phyloP scores from a whole-genome alignment of 805 yeast genomes.

The Jamesozyma lodderae region DNA sequence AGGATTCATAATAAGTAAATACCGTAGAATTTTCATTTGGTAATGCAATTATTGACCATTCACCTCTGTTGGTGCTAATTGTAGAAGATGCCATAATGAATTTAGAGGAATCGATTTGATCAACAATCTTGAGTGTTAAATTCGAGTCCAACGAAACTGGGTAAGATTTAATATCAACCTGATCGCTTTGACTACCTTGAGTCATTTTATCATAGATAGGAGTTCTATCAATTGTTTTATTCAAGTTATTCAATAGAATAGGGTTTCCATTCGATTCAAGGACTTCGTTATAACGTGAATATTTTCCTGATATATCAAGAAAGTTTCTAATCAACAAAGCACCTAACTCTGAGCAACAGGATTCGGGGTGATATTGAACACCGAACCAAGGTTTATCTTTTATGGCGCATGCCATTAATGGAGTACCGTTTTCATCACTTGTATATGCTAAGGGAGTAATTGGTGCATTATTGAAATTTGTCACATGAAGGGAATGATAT shows the following conservation, averaged over 20 bases:
- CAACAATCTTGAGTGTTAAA: slow-evolving; percentile 44
- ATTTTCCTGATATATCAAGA: slow-evolving; percentile 16
- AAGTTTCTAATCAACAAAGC: slow-evolving; percentile 51
- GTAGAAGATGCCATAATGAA: slow-evolving; percentile 69
- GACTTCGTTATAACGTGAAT: neutral
- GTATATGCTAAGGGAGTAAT: slow-evolving; percentile 58
- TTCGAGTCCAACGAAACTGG: slow-evolving; percentile 11
- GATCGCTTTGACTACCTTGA: no score
- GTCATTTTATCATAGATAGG: slow-evolving; percentile 14
- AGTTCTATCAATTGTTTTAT: slow-evolving; percentile 20
- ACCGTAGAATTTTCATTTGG: slow-evolving; percentile 40
- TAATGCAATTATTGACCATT: slow-evolving; percentile 79
- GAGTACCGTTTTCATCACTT: slow-evolving; percentile 32
- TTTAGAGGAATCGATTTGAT: slow-evolving; percentile 28
- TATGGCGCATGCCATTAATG: slow-evolving; percentile 78
- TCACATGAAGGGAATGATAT: slow-evolving; percentile 74
- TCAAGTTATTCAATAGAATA: slow-evolving; percentile 5
- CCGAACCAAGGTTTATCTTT: slow-evolving; percentile 63
- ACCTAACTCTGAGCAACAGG: slow-evolving; percentile 74
- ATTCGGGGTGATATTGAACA: slow-evolving; percentile 96
- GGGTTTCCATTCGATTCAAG: neutral
- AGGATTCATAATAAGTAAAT: slow-evolving; percentile 54
- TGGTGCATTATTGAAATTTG: slow-evolving; percentile 13
- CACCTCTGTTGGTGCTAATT: slow-evolving; percentile 38
- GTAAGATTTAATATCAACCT: slow-evolving; percentile 3